Conservation (phyloP, 2,329 filamentous ascomycete species). For the Pyricularia sp. region DNA sequence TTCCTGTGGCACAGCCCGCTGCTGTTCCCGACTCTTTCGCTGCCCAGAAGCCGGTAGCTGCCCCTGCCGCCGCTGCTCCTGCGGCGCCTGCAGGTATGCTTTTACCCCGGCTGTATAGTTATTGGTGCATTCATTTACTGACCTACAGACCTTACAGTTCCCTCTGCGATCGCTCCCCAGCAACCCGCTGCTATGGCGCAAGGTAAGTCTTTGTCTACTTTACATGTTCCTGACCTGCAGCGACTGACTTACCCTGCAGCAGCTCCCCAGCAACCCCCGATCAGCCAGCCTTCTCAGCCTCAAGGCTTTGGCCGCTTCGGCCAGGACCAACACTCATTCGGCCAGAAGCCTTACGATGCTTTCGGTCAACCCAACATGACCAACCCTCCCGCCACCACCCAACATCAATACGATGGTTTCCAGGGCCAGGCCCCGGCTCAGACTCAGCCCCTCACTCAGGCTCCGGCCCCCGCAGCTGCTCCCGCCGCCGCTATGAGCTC, state of each 20-base stretch:
- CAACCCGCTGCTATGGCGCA: conserved; percentile 26
- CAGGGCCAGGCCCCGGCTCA: conserved; percentile 45
- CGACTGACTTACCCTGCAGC: conserved; percentile 18
- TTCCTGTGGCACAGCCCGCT: conserved; percentile 55
- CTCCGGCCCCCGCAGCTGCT: conserved; percentile 37
- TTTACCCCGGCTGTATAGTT: conserved; percentile 4
- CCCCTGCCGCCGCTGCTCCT: conserved; percentile 30
- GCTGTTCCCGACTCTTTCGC: conserved; percentile 45
- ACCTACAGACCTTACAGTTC: conserved; percentile 15
- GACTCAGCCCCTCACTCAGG: conserved; percentile 42
- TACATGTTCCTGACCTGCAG: conserved; percentile 20
- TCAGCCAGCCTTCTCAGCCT: conserved; percentile 47
- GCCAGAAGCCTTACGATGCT: conserved; percentile 79
- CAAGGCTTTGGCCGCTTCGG: conserved; percentile 47
- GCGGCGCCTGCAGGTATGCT: conserved; percentile 24
- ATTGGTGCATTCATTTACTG: conserved; percentile 8
- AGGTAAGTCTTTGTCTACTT: conserved; percentile 23
- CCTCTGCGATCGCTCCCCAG: conserved; percentile 14
- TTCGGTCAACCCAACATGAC: conserved; percentile 67
- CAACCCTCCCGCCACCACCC: conserved; percentile 27
- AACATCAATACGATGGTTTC: conserved; percentile 53
- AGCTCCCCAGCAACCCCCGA: conserved; percentile 25
- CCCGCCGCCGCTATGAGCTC: conserved; percentile 62
- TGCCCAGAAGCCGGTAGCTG: conserved; percentile 43
- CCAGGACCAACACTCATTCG: conserved; percentile 53